These are phyloP conservation scores for Panicum hallii DNA, from an alignment of 202 grass and related monocot genomes.

Conservation along the genomic window DNA sequence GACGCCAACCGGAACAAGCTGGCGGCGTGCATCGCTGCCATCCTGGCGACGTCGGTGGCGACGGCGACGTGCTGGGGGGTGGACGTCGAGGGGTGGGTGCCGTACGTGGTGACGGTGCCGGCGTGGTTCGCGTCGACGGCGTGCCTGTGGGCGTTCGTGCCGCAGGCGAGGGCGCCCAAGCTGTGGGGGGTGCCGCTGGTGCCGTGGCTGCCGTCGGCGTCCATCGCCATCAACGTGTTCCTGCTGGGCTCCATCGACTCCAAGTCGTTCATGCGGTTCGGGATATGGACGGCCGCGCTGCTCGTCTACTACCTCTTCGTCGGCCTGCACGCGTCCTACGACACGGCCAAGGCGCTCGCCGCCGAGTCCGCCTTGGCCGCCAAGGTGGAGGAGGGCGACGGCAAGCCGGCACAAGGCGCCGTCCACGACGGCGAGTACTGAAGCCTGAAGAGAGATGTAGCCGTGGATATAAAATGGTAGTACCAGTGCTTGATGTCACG, in stretches of 20 bases:
- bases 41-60: constrained; percentile 61
- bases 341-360: constrained; percentile 60
- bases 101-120: constrained; percentile 62
- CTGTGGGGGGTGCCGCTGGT: constrained; percentile 81
- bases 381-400: constrained; percentile 63
- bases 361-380: neutral
- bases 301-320: constrained; percentile 86
- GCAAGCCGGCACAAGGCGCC: neutral
- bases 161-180: constrained; percentile 71
- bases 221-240: constrained; percentile 86
- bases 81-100: constrained; percentile 52
- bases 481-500: neutral
- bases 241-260: constrained; percentile 81
- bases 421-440: constrained; percentile 15
- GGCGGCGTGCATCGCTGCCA: constrained; percentile 49
- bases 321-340: constrained; percentile 87
- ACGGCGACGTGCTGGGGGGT: constrained; percentile 68
- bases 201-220: constrained; percentile 87
- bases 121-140: constrained; percentile 61
- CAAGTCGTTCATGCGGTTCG: constrained; percentile 75
- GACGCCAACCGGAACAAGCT: constrained; percentile 59
- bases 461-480: neutral
- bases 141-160: constrained; percentile 67
- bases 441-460: neutral
- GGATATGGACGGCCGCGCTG: constrained; percentile 64